These are phyloP conservation scores for Suillus bovinus DNA, from an alignment of 768 basidiomycete genomes.

Conservation along the genomic window DNA sequence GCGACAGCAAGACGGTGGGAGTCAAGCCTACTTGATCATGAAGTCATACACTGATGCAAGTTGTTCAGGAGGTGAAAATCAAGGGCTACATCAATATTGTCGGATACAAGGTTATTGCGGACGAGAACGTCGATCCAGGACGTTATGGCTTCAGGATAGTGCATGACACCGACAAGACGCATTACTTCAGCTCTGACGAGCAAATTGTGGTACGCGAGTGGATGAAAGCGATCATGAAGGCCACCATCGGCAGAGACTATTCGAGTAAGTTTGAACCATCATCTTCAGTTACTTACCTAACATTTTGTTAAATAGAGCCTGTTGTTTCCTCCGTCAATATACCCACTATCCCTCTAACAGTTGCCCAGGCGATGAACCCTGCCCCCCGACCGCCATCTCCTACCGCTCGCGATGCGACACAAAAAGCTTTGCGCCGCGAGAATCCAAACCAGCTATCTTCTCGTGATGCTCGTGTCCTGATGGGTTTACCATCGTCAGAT, in stretches of 20 bases:
- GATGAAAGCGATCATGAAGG: conserved; percentile 99
- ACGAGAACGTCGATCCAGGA: conserved; percentile 90
- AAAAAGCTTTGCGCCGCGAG: conserved; percentile 82
- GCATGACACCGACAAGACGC: conserved; percentile 83
- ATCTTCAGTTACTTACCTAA: conserved; percentile 1
- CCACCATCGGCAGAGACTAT: conserved; percentile 94
- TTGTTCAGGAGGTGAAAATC: conserved; percentile 80
- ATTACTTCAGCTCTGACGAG: conserved; percentile 92
- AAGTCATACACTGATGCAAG: neutral
- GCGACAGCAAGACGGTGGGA: conserved; percentile 53
- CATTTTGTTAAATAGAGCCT: conserved; percentile 55
- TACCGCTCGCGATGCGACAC: conserved; percentile 80
- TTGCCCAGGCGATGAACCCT: conserved; percentile 96
- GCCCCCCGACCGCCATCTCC: conserved; percentile 95
- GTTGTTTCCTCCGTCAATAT: conserved; percentile 97
- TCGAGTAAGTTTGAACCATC: conserved; percentile 56
- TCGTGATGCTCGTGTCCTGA: conserved; percentile 76
- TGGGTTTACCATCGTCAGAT: conserved; percentile 50
- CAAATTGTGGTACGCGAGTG: conserved; percentile 85
- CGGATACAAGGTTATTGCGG: conserved; percentile 91
- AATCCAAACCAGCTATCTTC: conserved; percentile 81
- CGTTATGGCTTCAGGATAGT: conserved; percentile 94
- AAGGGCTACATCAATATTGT: conserved; percentile 94
- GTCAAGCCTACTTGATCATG: neutral
- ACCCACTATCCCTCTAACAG: conserved; percentile 90